Conservation (phyloP, 495 filamentous ascomycete genomes). For the Mycothermus thermophilus region DNA sequence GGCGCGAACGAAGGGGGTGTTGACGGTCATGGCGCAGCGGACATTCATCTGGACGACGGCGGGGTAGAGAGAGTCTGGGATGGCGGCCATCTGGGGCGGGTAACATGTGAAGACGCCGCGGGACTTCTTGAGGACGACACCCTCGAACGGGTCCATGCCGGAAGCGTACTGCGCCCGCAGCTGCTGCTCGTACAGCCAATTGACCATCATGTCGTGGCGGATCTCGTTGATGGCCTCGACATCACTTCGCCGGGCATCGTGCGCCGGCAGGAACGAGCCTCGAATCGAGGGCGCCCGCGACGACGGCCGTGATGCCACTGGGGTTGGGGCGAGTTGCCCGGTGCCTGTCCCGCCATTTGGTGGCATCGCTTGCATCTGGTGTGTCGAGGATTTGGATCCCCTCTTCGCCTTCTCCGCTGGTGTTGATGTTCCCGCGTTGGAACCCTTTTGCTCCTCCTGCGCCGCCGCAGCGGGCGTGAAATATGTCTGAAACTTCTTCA, state of each 20-base stretch:
- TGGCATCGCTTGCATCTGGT: constrained; percentile 6
- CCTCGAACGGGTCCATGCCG: constrained; percentile 40
- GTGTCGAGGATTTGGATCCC: constrained; percentile 3
- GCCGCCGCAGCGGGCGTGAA: constrained; percentile 7
- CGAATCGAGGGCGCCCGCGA: constrained; percentile 8
- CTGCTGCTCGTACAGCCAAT: constrained; percentile 48
- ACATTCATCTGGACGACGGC: constrained; percentile 44
- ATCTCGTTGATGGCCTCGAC: constrained; percentile 35
- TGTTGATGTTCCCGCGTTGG: constrained; percentile 1
- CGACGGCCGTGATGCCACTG: neutral
- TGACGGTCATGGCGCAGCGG: constrained; percentile 21
- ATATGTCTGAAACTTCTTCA: constrained; percentile 17
- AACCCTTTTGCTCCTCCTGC: neutral
- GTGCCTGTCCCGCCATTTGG: too few relatives aligned
- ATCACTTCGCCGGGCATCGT: constrained; percentile 31
- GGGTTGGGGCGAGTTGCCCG: neutral
- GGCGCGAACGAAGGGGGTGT: constrained; percentile 33
- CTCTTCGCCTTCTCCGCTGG: neutral
- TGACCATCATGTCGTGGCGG: constrained; percentile 45
- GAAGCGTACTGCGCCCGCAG: constrained; percentile 43
- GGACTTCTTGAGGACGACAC: constrained; percentile 45
- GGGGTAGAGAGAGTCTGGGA: constrained; percentile 35
- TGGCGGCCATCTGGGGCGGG: constrained; percentile 37
- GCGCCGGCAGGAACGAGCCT: constrained; percentile 31
- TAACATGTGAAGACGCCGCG: constrained; percentile 40